Conservation (phyloP, 176 grass and related monocot genomes). For the Aegilops bicornis region DNA sequence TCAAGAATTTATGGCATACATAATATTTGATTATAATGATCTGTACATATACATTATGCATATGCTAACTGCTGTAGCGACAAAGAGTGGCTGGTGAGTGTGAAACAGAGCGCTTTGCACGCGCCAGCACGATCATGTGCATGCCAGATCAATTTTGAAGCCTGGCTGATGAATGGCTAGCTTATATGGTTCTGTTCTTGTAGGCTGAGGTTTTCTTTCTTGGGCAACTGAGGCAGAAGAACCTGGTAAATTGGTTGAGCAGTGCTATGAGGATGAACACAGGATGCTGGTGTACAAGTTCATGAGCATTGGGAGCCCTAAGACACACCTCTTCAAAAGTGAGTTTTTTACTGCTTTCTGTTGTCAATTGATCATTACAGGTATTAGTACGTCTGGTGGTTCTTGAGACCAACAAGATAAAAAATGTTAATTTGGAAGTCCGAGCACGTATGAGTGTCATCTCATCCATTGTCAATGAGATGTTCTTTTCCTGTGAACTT, state of each 20-base stretch:
- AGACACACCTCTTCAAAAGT: constrained; percentile 93
- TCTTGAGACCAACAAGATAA: too few relatives aligned
- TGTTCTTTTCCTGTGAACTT: neutral
- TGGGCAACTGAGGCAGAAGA: constrained; percentile 70
- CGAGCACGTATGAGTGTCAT: neutral
- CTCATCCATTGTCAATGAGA: constrained; percentile 10
- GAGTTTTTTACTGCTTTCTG: constrained; percentile 23
- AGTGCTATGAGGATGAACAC: constrained; percentile 78
- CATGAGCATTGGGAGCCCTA: constrained; percentile 68
- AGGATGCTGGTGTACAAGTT: constrained; percentile 88
- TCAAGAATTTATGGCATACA: too few relatives aligned
- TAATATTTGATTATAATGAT: too few relatives aligned
- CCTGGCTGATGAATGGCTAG: neutral
- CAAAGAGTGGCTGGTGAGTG: constrained; percentile 89
- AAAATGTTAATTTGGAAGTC: neutral
- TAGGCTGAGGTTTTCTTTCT: constrained; percentile 94
- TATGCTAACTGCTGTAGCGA: constrained; percentile 18
- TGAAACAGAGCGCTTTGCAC: neutral
- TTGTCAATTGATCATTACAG: neutral
- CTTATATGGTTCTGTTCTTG: neutral
- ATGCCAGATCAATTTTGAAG: neutral
- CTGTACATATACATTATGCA: too few relatives aligned
- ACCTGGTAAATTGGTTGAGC: constrained; percentile 77
- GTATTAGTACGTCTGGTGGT: too few relatives aligned
- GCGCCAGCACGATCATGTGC: too few relatives aligned